Evolutionary conservation across 1,284 basidiomycete species (phyloP), one percentile per base, ranked within the genome.

Genomic region (Mrakiaceae sp.): DNA sequence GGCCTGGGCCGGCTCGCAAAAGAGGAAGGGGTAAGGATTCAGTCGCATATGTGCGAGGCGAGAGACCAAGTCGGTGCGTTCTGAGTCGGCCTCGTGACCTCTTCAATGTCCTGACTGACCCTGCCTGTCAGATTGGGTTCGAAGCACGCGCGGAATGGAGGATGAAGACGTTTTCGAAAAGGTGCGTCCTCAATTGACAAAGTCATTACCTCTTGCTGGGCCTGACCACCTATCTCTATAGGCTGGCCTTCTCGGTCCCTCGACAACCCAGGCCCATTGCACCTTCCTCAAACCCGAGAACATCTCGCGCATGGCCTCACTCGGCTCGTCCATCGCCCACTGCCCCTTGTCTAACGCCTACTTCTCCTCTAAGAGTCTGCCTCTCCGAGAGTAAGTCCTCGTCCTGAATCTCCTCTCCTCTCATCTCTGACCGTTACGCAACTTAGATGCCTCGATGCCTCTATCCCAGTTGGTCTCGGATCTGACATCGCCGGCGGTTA

Each of bases 401-500:
- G 3, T 3, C 5, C 54, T 4, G 7, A n/a, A 12, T 42, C 16
- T 42, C 50, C 7, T 52, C 49, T 40, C 8, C 14, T 12, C 40
- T 60, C 48, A 47, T 12, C 14, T 63, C 46, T 27, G 27, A 27
- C 27, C 27, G 27, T 27, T 27, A 27, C 27, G 27, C 27, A 27
- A 27, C 9, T 10, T 56, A 72, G 71, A 73, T 87, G 88, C 0
- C 77, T 91, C 27, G 74, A 81, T 51, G 75, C 74, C 27, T 81
- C 80, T 0, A 82, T 89, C 42, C 81, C 79, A 52, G 82, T 92
- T 14, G 89, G 89, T 0, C 80, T 92, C 1, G 90, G 90, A 0
- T 84, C 84, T n/a, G 90, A 92, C 70, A 78, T 91, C 57, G 88
- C 88, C 0, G 90, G 90, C 3, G 89, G 90, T 5, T 92, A 92